These are phyloP conservation scores for Croton laevigatus DNA, from an alignment of 441 rosid genomes.

Conservation along the genomic window DNA sequence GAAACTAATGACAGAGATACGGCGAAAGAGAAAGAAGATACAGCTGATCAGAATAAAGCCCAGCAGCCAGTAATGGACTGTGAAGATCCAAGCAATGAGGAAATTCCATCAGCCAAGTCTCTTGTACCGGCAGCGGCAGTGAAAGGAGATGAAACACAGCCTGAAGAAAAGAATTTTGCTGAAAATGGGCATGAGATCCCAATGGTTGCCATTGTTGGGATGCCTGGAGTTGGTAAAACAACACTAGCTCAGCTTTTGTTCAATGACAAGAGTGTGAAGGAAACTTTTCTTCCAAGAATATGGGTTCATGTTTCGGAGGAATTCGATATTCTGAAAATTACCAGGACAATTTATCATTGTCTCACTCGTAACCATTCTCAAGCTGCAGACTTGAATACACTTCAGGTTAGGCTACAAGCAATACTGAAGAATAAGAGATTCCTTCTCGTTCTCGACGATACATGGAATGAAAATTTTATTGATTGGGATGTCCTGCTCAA, in stretches of 20 bases:
- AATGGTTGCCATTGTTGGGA: background rate
- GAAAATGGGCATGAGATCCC: background rate
- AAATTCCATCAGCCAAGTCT: too few relatives aligned
- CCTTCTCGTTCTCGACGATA: background rate
- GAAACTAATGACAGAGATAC: background rate
- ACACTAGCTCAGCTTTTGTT: background rate
- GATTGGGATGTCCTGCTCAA: background rate
- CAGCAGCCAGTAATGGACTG: background rate
- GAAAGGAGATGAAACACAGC: background rate
- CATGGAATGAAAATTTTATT: background rate
- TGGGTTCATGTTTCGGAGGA: slow-evolving; percentile 11
- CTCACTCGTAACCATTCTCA: background rate
- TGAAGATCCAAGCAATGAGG: background rate
- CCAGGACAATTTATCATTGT: background rate
- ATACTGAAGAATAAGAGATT: background rate
- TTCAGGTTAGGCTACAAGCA: background rate
- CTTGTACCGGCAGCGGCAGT: background rate
- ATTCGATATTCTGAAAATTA: background rate
- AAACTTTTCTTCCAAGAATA: background rate
- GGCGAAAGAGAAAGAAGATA: background rate
- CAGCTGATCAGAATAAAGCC: background rate
- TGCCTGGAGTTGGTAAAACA: slow-evolving; percentile 12
- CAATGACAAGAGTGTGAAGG: background rate
- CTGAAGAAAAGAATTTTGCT: background rate
- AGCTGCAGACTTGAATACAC: background rate